Conservation (phyloP, 1,284 basidiomycete genomes). For the Boletellus dicymbophilus region DNA sequence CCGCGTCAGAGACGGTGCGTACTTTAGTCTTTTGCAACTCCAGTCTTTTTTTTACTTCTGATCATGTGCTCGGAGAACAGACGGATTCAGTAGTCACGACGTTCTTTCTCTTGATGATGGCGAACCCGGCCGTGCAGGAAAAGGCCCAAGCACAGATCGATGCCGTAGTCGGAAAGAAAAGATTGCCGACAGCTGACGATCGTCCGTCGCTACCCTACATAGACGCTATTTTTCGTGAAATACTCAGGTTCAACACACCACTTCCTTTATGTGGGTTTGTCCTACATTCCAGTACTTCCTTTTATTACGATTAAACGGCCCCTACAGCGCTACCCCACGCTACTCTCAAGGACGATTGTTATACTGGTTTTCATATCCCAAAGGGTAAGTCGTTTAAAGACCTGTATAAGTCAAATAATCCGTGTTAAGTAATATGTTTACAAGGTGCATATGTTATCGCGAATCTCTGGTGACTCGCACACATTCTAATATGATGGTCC, state of each 20-base stretch:
- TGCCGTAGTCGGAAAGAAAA: slow-evolving; percentile 6
- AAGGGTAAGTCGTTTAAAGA: slow-evolving; percentile 4
- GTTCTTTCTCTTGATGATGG: slow-evolving; percentile 20
- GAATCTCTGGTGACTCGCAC: slow-evolving; percentile 12
- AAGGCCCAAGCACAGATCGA: slow-evolving; percentile 18
- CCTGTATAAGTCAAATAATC: too few species aligned
- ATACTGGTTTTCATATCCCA: slow-evolving; percentile 12
- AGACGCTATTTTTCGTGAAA: slow-evolving; percentile 16
- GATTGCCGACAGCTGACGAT: slow-evolving; percentile 15
- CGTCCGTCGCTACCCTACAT: slow-evolving; percentile 16
- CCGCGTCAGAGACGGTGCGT: slow-evolving; percentile 17
- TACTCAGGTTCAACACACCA: slow-evolving; percentile 3
- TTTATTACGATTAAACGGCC: background rate
- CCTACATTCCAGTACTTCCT: background rate
- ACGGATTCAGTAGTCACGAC: slow-evolving; percentile 5
- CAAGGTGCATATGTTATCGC: slow-evolving; percentile 12
- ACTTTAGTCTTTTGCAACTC: too few species aligned
- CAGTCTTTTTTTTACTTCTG: too few species aligned
- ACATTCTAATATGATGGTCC: background rate
- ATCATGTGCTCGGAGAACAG: slow-evolving; percentile 1
- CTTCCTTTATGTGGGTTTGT: slow-evolving; percentile 5
- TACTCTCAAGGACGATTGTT: slow-evolving; percentile 17
- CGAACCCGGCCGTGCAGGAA: slow-evolving; percentile 11
- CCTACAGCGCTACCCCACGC: slow-evolving; percentile 26
- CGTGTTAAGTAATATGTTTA: background rate